phyloP scores from a whole-genome alignment of 805 yeast species.

The Candida andamanensis region DNA sequence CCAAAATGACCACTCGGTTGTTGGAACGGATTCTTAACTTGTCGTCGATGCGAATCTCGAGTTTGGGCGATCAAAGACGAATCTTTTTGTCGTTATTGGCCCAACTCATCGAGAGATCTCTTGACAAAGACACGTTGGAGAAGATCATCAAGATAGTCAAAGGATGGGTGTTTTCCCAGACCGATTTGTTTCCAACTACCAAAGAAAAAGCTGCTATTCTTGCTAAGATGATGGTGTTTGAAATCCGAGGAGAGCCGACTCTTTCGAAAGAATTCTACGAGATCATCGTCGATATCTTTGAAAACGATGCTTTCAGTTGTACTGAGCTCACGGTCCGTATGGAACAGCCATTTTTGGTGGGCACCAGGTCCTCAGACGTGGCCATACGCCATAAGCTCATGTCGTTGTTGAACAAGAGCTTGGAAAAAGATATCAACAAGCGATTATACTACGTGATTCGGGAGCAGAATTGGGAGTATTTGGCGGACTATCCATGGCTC shows the following conservation, averaged over 20 bases:
- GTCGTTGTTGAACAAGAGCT: slow-evolving; percentile 69
- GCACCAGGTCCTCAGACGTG: slow-evolving; percentile 79
- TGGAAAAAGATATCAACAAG: slow-evolving; percentile 73
- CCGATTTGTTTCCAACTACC: slow-evolving; percentile 85
- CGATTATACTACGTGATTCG: slow-evolving; percentile 82
- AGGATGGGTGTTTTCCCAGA: slow-evolving; percentile 81
- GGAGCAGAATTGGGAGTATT: slow-evolving; percentile 95
- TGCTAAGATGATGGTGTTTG: slow-evolving; percentile 90
- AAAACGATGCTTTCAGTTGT: slow-evolving; percentile 67
- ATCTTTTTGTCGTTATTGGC: slow-evolving; percentile 82
- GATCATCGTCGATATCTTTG: slow-evolving; percentile 83
- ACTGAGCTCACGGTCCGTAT: slow-evolving; percentile 89
- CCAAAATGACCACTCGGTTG: slow-evolving; percentile 71
- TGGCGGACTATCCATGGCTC: slow-evolving; percentile 92
- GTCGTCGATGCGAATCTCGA: slow-evolving; percentile 73
- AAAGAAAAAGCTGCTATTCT: slow-evolving; percentile 95
- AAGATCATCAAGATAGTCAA: slow-evolving; percentile 75
- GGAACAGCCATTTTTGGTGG: slow-evolving; percentile 95
- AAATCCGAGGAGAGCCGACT: slow-evolving; percentile 77
- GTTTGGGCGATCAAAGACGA: slow-evolving; percentile 90
- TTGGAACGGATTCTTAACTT: slow-evolving; percentile 73
- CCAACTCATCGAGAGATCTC: slow-evolving; percentile 82
- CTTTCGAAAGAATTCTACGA: slow-evolving; percentile 75
- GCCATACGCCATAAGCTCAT: slow-evolving; percentile 70
- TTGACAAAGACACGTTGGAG: slow-evolving; percentile 67